These are phyloP conservation scores for Cercospora brassicicola DNA, from an alignment of 2,329 filamentous ascomycete species.

Conservation along the genomic window DNA sequence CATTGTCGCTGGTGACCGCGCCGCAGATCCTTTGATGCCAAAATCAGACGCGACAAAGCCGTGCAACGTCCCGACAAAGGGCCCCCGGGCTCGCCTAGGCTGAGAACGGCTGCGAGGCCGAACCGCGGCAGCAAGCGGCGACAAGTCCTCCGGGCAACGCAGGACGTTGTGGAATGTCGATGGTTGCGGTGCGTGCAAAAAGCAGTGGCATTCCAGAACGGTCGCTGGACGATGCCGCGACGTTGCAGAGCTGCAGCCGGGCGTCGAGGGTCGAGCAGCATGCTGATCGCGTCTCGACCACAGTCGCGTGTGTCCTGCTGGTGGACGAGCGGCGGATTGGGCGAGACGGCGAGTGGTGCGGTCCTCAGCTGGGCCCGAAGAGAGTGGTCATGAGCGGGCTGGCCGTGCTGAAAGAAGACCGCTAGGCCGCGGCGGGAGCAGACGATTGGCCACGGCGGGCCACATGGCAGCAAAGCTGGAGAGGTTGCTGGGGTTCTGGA, in stretches of 20 bases:
- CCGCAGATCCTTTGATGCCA: slow-evolving; percentile 5
- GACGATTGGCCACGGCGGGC: not conserved
- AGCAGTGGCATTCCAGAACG: slow-evolving; percentile 1
- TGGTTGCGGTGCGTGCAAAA: not conserved
- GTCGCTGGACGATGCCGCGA: not conserved
- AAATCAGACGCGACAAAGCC: slow-evolving; percentile 11
- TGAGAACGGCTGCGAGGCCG: slow-evolving; percentile 10
- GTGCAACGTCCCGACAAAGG: slow-evolving; percentile 21
- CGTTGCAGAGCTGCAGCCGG: not conserved
- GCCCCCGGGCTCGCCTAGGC: slow-evolving; percentile 1
- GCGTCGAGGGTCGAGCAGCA: not conserved
- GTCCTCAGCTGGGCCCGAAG: not conserved
- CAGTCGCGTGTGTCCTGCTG: not conserved
- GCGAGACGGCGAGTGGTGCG: not conserved
- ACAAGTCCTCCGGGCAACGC: slow-evolving; percentile 3
- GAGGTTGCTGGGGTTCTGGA: not conserved
- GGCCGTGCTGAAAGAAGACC: not conserved
- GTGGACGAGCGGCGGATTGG: not conserved
- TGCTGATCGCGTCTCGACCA: not conserved
- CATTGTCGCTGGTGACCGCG: slow-evolving; percentile 8
- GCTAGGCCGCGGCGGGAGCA: not conserved
- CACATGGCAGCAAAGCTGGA: not conserved
- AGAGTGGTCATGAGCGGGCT: not conserved
- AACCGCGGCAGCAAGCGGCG: slow-evolving; percentile 4
- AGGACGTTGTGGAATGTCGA: not conserved